A percentile compares a stretch with the other conserved stretches of the same genome.
These are phyloP conservation scores for Geotrichum citri-aurantii DNA, from an alignment of 1,139 yeast species.

Conservation along the genomic window DNA sequence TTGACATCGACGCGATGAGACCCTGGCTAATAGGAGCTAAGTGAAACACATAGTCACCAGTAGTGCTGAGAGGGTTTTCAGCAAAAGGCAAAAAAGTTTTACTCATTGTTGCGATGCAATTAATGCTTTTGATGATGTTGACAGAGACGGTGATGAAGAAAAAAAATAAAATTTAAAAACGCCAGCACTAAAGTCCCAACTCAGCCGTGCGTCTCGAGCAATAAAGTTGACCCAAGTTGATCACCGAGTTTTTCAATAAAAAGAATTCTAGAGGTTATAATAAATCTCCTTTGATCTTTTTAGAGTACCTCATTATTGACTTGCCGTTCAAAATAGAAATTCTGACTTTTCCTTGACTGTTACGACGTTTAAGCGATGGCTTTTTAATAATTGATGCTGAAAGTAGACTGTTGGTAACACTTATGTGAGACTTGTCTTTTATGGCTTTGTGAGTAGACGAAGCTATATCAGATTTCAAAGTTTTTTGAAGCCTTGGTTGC, in stretches of 20 bases:
- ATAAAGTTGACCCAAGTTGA: neutral
- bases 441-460: neutral
- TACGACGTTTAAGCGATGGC: neutral
- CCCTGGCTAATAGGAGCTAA: conserved; percentile 40
- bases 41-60: conserved; percentile 46
- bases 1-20: conserved; percentile 44
- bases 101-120: neutral
- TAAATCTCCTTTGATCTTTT: neutral
- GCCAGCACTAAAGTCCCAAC: neutral
- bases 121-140: neutral
- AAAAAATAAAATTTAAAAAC: neutral
- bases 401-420: neutral
- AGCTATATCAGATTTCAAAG: neutral
- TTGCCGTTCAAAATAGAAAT: neutral
- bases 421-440: neutral
- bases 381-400: neutral
- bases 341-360: neutral
- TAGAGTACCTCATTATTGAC: neutral
- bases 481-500: neutral
- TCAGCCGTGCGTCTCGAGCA: neutral
- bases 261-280: neutral
- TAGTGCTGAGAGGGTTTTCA: conserved; percentile 30
- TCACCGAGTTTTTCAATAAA: neutral
- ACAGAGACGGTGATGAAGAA: neutral
- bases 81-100: conserved; percentile 17